Conservation (phyloP, 1,139 yeast species). For the Scheffersomyces insectosa region DNA sequence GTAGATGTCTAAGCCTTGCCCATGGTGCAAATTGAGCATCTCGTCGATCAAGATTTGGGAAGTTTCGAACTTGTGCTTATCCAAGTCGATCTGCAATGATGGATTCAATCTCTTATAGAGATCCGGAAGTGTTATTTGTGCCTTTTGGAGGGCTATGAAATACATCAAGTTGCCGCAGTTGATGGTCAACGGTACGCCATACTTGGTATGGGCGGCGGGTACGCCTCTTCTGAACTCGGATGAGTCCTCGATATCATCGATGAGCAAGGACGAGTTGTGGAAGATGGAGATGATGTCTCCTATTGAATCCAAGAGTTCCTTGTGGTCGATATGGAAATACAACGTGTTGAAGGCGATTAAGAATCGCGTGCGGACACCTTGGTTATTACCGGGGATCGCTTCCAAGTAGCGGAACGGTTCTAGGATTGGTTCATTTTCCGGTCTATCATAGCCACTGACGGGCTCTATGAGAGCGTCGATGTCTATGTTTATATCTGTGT, state of each 20-base stretch:
- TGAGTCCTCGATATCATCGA: slow-evolving; percentile 84
- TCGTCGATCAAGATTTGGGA: slow-evolving; percentile 59
- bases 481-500: background rate
- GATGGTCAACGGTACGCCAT: slow-evolving; percentile 76
- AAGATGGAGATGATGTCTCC: slow-evolving; percentile 12
- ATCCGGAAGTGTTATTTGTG: slow-evolving; percentile 27
- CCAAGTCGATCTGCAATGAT: slow-evolving; percentile 2
- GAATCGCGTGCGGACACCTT: slow-evolving; percentile 12
- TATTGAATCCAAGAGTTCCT: slow-evolving; percentile 6
- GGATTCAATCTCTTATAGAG: slow-evolving; percentile 6
- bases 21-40: slow-evolving; percentile 76
- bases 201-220: slow-evolving; percentile 75
- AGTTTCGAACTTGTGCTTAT: slow-evolving; percentile 14
- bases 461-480: background rate
- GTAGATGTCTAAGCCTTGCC: slow-evolving; percentile 85
- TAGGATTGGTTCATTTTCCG: slow-evolving; percentile 1
- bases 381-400: slow-evolving; percentile 14
- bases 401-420: slow-evolving; percentile 16
- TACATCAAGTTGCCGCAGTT: slow-evolving; percentile 84
- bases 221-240: slow-evolving; percentile 71
- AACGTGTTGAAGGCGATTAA: slow-evolving; percentile 15
- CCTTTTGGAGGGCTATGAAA: slow-evolving; percentile 63
- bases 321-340: slow-evolving; percentile 12
- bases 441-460: background rate
- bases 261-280: slow-evolving; percentile 16